Evolutionary conservation across 2,329 filamentous ascomycete species (phyloP).

Genomic region (Penicillium oxalicum): DNA sequence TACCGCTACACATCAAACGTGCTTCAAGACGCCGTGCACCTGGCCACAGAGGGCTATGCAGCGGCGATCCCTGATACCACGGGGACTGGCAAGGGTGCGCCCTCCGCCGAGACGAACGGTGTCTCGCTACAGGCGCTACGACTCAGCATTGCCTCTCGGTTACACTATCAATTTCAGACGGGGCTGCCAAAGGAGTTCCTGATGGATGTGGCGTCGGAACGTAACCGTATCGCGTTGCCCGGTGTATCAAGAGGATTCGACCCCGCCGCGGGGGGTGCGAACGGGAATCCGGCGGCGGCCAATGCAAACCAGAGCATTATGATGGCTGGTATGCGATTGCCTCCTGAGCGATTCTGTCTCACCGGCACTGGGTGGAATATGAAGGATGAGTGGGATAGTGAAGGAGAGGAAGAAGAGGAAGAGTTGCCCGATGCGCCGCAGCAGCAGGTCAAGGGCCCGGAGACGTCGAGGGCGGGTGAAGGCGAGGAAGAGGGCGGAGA

Average conservation of each 20-base stretch:
- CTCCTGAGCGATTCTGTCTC: constrained; percentile 57
- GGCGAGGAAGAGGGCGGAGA: constrained; percentile 25
- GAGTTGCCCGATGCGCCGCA: constrained; percentile 16
- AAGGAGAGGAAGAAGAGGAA: constrained; percentile 47
- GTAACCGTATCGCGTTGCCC: constrained; percentile 50
- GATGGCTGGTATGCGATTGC: constrained; percentile 52
- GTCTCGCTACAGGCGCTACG: constrained; percentile 54
- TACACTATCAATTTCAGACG: constrained; percentile 56
- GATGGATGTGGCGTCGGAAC: constrained; percentile 51
- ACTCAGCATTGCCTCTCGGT: constrained; percentile 54
- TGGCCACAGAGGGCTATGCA: constrained; percentile 47
- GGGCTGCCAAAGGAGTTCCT: constrained; percentile 58
- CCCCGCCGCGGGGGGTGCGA: constrained; percentile 16
- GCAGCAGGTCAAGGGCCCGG: constrained; percentile 21
- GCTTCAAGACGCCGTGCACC: constrained; percentile 48
- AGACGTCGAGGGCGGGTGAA: constrained; percentile 30
- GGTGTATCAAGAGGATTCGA: constrained; percentile 49
- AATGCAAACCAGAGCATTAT: constrained; percentile 31
- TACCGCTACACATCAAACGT: constrained; percentile 50
- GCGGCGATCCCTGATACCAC: constrained; percentile 27
- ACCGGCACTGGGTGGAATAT: constrained; percentile 53
- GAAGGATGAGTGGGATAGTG: constrained; percentile 54
- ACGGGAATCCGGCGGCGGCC: constrained; percentile 13
- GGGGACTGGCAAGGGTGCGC: constrained; percentile 26
- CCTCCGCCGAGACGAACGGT: constrained; percentile 42